Base-by-base conservation (phyloP, 1,284 basidiomycete genomes). In the Rhodotorula sp. region DNA sequence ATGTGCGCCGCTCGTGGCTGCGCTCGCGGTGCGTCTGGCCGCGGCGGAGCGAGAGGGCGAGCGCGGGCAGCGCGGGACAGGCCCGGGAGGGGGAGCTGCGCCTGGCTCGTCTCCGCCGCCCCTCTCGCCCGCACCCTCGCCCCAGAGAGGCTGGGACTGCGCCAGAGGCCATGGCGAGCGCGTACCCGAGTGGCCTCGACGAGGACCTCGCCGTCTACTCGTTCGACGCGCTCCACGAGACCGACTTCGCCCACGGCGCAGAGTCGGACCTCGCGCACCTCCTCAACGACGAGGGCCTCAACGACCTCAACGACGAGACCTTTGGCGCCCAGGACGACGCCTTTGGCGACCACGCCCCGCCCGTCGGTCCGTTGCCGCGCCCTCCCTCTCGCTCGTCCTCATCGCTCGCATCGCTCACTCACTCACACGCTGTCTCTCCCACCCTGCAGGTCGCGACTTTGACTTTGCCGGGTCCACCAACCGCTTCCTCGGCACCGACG, bases 221-320 rank as follows among this genome's bases (percentile, higher is more conserved):
- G 52, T 83, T 82, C 80, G 80, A 55, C 44, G 46, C 53, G 1
- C 61, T 54, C 45, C 92, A 93, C 61, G 89, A 54, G 17, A 7
- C 16, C 44, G 44, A 44, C 57, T n/a, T 58, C 23, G 57, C 44
- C 44, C 44, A 58, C 16, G 34, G 88, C 77, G 93, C 93, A 80
- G 92, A 94, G 82, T 52, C 49, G 8, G 91, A 90, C n/a, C 87
- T 95, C 16, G 93, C 90, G 58, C 90, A 92, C 81, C 88, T 88
- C 69, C 88, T 88, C 69, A 86, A 97, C 70, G 88, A 91, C 78
- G 96, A 98, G 81, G 89, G 89, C 52, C 88, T 88, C 62, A 93
- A 97, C 84, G 93, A 94, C 74, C 81, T 93, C 77, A 97, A 97
- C 82, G 92, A 97, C 80, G 93, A 97, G 84, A 99, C 96, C 2